Conservation (phyloP, 805 yeast species). For the Candida caryicola region DNA sequence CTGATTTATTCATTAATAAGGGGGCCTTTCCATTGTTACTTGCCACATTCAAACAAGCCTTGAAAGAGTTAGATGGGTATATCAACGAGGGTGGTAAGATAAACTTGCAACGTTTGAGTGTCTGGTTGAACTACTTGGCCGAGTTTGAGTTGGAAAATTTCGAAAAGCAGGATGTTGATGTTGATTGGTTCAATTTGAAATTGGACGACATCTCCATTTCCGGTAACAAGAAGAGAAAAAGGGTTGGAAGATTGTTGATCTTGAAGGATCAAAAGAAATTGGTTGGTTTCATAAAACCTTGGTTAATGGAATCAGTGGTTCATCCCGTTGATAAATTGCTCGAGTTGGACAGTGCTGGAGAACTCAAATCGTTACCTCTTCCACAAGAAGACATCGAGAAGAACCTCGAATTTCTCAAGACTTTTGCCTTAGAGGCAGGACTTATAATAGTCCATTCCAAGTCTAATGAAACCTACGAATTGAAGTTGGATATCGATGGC, state of each 20-base stretch:
- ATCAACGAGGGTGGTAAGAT: conserved; percentile 80
- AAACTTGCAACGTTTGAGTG: conserved; percentile 65
- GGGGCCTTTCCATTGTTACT: conserved; percentile 95
- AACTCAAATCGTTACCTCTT: conserved; percentile 32
- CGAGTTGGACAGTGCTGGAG: conserved; percentile 27
- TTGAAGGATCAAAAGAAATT: conserved; percentile 73
- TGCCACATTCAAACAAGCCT: conserved; percentile 80
- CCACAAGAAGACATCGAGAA: conserved; percentile 46
- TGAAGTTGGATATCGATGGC: conserved; percentile 71
- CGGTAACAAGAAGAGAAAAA: conserved; percentile 67
- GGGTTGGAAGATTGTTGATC: conserved; percentile 61
- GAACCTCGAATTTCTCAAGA: conserved; percentile 60
- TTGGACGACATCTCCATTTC: conserved; percentile 72
- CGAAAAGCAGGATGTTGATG: conserved; percentile 78
- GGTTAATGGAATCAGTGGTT: conserved; percentile 41
- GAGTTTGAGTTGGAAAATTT: conserved; percentile 82
- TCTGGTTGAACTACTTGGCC: conserved; percentile 74
- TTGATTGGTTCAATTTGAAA: conserved; percentile 87
- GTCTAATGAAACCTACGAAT: conserved; percentile 52
- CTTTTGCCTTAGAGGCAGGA: conserved; percentile 65
- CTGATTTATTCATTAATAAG: conserved; percentile 87
- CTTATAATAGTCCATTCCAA: conserved; percentile 63
- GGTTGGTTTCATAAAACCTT: conserved; percentile 54
- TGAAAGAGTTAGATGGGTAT: conserved; percentile 76
- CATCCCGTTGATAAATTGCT: conserved; percentile 32